Base-by-base conservation (phyloP, 495 filamentous ascomycete species). In the Copromyces sp. region DNA sequence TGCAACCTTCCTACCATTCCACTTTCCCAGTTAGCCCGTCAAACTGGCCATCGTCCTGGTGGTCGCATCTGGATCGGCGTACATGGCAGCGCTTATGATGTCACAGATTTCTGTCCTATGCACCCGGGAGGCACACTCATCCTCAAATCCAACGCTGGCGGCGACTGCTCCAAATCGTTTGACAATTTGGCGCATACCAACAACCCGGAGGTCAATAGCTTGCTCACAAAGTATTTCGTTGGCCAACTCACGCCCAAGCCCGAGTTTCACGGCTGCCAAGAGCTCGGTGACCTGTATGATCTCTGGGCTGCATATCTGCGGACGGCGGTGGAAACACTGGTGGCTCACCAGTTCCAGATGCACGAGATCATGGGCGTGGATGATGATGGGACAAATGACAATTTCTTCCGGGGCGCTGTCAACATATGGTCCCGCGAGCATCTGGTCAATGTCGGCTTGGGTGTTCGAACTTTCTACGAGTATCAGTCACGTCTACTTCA, bases 221-320 rank as follows among this genome's bases (percentile, higher is more conserved):
- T 86, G 14, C 75, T 87, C 9, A 84, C 83, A 6, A 87, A 85
- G 70, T 87, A 87, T 74, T 85, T 84, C 70, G 83, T 86, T n/a
- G 85, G 83, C 14, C 81, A 84, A 71, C 76, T 87, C 35, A 83
- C 83, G 3, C 78, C 83, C 4, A 85, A 86, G 70, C 84, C 84
- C 11, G 83, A 86, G 39, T 83, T 85, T 70, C 78, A 80, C 69
- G 75, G 76, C n/a, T 78, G 73, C 14, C 74, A 75, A 9, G 83
- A 84, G 53, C 73, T 87, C 2, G 77, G 79, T 29, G 68, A 75
- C 14, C 68, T 86, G 3, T 86, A 86, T 65, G 82, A 85, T 73
- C 77, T 83, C 11, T 87, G 84, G 83, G 77, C 81, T 1, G 81
- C 78, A 1, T 87, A 87, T 68, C 77, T 86, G 7, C 78, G 84